A percentile compares a stretch with the other conserved stretches of the same genome.
Evolutionary conservation across 208 protist species (phyloP).

Genomic region (Polymyxa betae): DNA sequence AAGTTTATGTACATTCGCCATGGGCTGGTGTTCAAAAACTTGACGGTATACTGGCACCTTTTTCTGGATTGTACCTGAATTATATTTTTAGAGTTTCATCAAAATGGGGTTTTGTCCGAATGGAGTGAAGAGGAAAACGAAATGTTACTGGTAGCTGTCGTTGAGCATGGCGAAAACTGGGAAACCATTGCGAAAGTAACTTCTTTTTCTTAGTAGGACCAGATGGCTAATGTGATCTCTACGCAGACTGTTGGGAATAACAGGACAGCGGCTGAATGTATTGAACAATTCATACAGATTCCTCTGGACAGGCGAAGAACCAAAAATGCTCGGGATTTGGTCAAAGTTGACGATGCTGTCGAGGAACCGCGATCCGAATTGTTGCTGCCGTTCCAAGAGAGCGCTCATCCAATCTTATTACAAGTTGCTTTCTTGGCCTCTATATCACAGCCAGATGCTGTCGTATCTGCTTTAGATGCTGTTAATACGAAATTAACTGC

Average conservation of each 20-base stretch:
- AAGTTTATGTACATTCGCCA: neutral
- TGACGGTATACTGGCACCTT: neutral
- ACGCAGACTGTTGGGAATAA: neutral
- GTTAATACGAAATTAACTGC: too few species aligned
- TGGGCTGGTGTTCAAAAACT: neutral
- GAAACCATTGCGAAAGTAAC: neutral
- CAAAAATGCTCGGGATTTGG: neutral
- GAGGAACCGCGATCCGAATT: neutral
- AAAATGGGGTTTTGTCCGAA: neutral
- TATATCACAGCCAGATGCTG: neutral
- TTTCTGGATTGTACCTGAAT: neutral
- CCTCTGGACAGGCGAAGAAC: neutral
- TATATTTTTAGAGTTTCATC: neutral
- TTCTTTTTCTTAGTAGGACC: neutral
- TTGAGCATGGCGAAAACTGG: neutral
- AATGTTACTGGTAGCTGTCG: neutral
- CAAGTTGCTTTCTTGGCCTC: neutral
- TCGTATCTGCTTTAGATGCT: too few species aligned
- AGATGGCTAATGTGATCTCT: neutral
- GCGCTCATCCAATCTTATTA: neutral
- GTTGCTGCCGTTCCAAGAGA: neutral
- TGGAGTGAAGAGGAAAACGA: too few species aligned
- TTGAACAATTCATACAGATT: neutral
- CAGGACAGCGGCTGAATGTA: neutral
- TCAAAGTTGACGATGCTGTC: neutral